phyloP scores from a whole-genome alignment of 2,329 filamentous ascomycete species.

The Botrytis paeoniae region DNA sequence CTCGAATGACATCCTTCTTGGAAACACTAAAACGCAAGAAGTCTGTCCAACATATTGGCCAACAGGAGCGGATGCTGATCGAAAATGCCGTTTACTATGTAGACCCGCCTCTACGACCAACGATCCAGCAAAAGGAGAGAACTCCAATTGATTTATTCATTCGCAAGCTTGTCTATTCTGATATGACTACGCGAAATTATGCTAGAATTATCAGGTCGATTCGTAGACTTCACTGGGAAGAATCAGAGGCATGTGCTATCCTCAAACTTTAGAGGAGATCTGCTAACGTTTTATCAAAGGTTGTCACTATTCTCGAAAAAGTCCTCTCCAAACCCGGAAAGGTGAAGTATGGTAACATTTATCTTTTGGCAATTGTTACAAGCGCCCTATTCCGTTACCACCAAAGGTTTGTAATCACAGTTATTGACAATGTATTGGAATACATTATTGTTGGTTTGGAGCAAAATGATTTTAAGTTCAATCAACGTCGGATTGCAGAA shows the following conservation, averaged over 20 bases:
- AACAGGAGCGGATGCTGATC: slow-evolving; percentile 95
- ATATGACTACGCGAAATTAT: slow-evolving; percentile 91
- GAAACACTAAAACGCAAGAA: slow-evolving; percentile 97
- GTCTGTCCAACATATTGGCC: slow-evolving; percentile 87
- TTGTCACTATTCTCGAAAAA: slow-evolving; percentile 56
- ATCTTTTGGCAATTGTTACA: slow-evolving; percentile 85
- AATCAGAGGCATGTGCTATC: slow-evolving; percentile 62
- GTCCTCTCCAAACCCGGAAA: slow-evolving; percentile 95
- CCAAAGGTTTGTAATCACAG: slow-evolving; percentile 81
- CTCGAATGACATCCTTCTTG: slow-evolving; percentile 88
- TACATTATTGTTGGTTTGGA: slow-evolving; percentile 85
- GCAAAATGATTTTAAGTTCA: slow-evolving; percentile 95
- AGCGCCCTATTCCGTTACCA: slow-evolving; percentile 90
- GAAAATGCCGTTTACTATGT: slow-evolving; percentile 99
- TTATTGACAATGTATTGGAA: slow-evolving; percentile 90
- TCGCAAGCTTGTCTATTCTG: slow-evolving; percentile 86
- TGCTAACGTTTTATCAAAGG: slow-evolving; percentile 24
- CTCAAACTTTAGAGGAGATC: not conserved
- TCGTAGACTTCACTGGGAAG: slow-evolving; percentile 95
- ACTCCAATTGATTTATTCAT: slow-evolving; percentile 92
- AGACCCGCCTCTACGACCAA: slow-evolving; percentile 87
- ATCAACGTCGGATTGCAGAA: slow-evolving; percentile 89
- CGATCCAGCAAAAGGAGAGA: slow-evolving; percentile 94
- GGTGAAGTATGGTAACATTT: slow-evolving; percentile 96
- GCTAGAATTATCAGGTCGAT: slow-evolving; percentile 93